Conservation (phyloP, 371 early-diverging fungal species). For the Mortierella sp. region DNA sequence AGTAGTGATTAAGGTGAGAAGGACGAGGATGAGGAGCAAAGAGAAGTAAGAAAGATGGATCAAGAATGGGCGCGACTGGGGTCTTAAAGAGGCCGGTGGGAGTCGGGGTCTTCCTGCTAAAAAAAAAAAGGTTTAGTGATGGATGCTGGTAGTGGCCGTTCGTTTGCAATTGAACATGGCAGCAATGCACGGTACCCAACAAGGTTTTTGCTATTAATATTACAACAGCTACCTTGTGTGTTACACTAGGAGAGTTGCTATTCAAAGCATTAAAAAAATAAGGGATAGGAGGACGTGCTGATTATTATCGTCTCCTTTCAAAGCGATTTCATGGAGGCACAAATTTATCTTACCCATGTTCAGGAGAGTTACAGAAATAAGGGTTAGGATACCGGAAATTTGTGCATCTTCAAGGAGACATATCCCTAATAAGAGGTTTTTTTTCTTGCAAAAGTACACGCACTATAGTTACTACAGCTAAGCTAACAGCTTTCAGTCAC, state of each 20-base stretch:
- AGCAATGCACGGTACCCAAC: too few relatives aligned
- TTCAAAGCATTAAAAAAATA: neutral
- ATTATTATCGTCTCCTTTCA: too few relatives aligned
- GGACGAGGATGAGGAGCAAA: neutral
- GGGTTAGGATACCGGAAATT: neutral
- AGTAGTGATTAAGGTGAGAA: neutral
- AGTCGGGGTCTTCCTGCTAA: too few relatives aligned
- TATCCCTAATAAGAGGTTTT: neutral
- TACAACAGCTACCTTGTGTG: neutral
- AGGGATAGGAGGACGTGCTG: neutral
- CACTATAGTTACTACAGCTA: neutral
- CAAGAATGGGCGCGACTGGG: neutral
- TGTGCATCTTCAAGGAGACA: neutral
- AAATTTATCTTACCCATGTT: too few relatives aligned
- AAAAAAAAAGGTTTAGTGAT: neutral
- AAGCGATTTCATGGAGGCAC: neutral
- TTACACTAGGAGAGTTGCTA: neutral
- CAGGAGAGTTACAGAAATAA: neutral
- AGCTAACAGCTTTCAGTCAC: neutral
- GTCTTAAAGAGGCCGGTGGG: too few relatives aligned
- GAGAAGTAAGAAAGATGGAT: neutral
- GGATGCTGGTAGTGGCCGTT: too few relatives aligned
- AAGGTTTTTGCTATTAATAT: constrained; percentile 1
- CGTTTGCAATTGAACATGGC: too few relatives aligned
- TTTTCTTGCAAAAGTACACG: neutral